Evolutionary conservation across 805 yeast genomes (phyloP).

Genomic region (Wickerhamiella lipophila): DNA sequence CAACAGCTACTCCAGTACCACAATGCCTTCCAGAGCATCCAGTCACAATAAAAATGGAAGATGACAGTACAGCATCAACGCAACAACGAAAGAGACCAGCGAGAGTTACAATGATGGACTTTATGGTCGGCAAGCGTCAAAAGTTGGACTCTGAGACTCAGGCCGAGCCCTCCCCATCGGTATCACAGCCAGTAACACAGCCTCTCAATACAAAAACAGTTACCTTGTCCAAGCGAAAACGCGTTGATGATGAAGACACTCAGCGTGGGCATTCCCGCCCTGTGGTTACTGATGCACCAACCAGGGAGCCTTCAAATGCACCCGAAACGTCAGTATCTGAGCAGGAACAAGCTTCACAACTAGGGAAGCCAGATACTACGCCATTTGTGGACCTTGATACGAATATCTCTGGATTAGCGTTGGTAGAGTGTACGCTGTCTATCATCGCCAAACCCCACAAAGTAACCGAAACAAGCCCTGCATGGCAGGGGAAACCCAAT

Average conservation of each 20-base stretch:
- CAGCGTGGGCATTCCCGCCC: not conserved
- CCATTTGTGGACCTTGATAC: slow-evolving; percentile 1
- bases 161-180: not conserved
- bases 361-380: not conserved
- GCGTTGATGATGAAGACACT: not conserved
- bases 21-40: not conserved
- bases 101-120: slow-evolving; percentile 2
- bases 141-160: not conserved
- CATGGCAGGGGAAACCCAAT: slow-evolving; percentile 14
- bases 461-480: not conserved
- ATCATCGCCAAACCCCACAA: not conserved
- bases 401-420: not conserved
- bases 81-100: not conserved
- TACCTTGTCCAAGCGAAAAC: not conserved
- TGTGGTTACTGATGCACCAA: not conserved
- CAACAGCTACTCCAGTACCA: not conserved
- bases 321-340: not conserved
- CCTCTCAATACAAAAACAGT: not conserved
- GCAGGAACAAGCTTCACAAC: not conserved
- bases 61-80: not conserved
- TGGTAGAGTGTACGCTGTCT: not conserved
- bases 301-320: not conserved
- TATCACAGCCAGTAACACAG: not conserved
- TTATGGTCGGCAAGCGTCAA: slow-evolving; percentile 3
- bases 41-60: not conserved